phyloP scores from a whole-genome alignment of 1,284 basidiomycete genomes.

The Sparassis latifolia region DNA sequence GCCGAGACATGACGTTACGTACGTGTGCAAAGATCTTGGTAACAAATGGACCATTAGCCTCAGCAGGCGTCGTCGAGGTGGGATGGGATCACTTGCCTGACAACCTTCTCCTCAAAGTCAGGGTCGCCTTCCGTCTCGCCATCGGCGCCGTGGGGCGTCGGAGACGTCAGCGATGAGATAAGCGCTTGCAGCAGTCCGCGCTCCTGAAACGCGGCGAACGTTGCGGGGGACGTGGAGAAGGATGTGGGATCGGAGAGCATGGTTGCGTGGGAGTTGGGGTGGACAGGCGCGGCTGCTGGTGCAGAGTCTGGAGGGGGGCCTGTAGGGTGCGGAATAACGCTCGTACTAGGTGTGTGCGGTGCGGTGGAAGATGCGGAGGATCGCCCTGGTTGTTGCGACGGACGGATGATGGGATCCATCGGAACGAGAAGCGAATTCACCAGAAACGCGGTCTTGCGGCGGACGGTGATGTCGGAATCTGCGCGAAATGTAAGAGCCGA shows the following conservation, averaged over 20 bases:
- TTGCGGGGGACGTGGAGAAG: slow-evolving; percentile 40
- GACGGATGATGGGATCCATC: slow-evolving; percentile 16
- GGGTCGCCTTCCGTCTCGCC: slow-evolving; percentile 66
- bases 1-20: slow-evolving; percentile 38
- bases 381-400: slow-evolving; percentile 8
- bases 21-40: slow-evolving; percentile 51
- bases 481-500: slow-evolving; percentile 7
- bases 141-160: slow-evolving; percentile 60
- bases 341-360: neutral
- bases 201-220: slow-evolving; percentile 42
- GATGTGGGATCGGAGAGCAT: slow-evolving; percentile 46
- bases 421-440: slow-evolving; percentile 75
- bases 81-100: slow-evolving; percentile 40
- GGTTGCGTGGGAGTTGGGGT: slow-evolving; percentile 64
- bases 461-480: slow-evolving; percentile 76
- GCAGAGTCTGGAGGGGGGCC: slow-evolving; percentile 42
- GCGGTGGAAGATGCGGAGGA: slow-evolving; percentile 1
- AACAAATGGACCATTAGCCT: neutral
- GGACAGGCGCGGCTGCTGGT: slow-evolving; percentile 31
- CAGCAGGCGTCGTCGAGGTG: neutral
- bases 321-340: slow-evolving; percentile 11
- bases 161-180: slow-evolving; percentile 38
- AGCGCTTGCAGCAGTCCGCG: slow-evolving; percentile 38
- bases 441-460: slow-evolving; percentile 84
- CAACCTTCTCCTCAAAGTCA: slow-evolving; percentile 79